These are phyloP conservation scores for Amaranthus palmeri DNA, from an alignment of 148 eudicot genomes.

Conservation along the genomic window DNA sequence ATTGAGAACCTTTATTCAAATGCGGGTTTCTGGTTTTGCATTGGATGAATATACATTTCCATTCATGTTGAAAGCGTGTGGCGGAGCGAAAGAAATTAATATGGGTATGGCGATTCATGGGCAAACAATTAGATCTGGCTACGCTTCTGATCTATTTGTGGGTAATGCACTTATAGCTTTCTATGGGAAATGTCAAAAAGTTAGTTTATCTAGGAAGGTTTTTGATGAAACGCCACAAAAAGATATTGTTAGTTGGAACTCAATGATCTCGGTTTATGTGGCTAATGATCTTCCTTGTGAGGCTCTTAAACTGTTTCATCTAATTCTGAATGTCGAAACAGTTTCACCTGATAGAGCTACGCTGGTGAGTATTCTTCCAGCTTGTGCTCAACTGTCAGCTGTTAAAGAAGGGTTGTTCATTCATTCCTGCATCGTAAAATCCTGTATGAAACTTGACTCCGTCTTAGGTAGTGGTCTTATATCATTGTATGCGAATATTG, in stretches of 20 bases:
- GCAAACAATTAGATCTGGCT: slow-evolving; percentile 25
- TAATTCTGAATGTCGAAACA: slow-evolving; percentile 18
- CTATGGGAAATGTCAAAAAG: slow-evolving; percentile 28
- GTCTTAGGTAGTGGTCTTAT: slow-evolving; percentile 34
- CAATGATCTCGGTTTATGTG: slow-evolving; percentile 28
- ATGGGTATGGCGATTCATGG: slow-evolving; percentile 32
- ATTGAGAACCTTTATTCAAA: slow-evolving; percentile 13
- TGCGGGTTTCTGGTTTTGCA: slow-evolving; percentile 19
- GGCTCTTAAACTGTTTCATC: slow-evolving; percentile 28
- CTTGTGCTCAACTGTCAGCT: slow-evolving; percentile 34
- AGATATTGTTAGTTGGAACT: slow-evolving; percentile 38
- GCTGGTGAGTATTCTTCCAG: slow-evolving; percentile 35
- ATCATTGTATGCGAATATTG: slow-evolving; percentile 28
- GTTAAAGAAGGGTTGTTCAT: slow-evolving; percentile 29
- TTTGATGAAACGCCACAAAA: slow-evolving; percentile 28
- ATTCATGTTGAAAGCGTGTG: slow-evolving; percentile 32
- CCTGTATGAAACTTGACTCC: slow-evolving; percentile 24
- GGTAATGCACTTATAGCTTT: slow-evolving; percentile 30
- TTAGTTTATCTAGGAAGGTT: slow-evolving; percentile 19
- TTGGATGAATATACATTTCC: slow-evolving; percentile 24
- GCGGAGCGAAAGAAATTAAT: slow-evolving; percentile 13
- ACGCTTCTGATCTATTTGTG: slow-evolving; percentile 26
- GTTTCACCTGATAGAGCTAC: slow-evolving; percentile 31
- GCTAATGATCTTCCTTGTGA: slow-evolving; percentile 21
- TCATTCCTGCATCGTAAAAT: slow-evolving; percentile 26